Evolutionary conservation across 805 yeast genomes (phyloP), one percentile per base, ranked within the genome.

Genomic region (Sugiyamaella chiloensis): DNA sequence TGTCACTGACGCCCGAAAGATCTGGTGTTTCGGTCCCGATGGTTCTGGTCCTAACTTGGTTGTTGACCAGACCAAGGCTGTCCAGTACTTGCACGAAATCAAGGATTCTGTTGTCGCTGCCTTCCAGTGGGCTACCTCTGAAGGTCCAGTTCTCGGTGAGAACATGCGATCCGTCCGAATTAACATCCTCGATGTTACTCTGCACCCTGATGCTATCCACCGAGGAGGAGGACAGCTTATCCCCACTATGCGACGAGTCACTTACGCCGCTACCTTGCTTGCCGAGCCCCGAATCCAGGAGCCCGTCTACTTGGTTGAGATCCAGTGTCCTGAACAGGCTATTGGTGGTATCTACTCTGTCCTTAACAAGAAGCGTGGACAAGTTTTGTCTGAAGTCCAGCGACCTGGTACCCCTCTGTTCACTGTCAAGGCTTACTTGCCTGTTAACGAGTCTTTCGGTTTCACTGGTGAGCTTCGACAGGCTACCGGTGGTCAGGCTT

Each of bases 21-120:
- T 91, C 72, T 91, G 99, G 99, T 88, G 96, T 86, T 91, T 91
- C 89, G 99, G 99, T 80, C 98, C 99, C 73, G 99, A 91, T 71
- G 97, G 97, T 77, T 83, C 79, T 74, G 99, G 99, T 78, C 90
- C 99, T 69, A 91, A 91, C 81, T 76, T 93, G 70, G 97, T 91
- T 70, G 95, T 91, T 75, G 99, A 91, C 81, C 97, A 90, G 79
- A 91, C 98, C 70, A 91, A 91, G 91, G 99, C 99, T 69, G 98
- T 91, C 58, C 98, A 93, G 81, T 91, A 90, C 89, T 84, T 91
- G 79, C 75, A 80, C 75, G 99, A 91, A 83, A 93, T 93, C 83
- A 91, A 91, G 87, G 99, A 91, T 78, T 91, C 96, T 69, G 96
- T 90, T 69, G 96, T 89, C 70, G 93, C 99, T 72, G 98, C 96